Percentiles rank a stretch among this genome's conserved stretches.
Conservation (phyloP, 331 rosid species). For the Saraca asoca region DNA sequence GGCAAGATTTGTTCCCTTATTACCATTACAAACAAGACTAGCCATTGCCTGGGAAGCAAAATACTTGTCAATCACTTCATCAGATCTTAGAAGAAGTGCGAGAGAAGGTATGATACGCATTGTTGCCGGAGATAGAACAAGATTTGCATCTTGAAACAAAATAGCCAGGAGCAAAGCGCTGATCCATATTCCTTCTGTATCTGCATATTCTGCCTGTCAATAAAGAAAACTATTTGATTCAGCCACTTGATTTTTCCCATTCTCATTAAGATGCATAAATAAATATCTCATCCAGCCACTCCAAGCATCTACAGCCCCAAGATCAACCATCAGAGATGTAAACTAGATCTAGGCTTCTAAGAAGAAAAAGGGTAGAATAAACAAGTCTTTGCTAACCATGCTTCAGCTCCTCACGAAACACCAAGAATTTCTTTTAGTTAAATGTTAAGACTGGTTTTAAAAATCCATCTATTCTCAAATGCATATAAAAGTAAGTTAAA, state of each 20-base stretch:
- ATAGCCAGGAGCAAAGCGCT: constrained; percentile 78
- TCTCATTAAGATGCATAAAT: constrained; percentile 24
- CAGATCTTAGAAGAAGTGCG: constrained; percentile 77
- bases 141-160: constrained; percentile 77
- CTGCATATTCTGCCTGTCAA: constrained; percentile 86
- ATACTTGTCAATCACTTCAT: constrained; percentile 76
- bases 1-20: constrained; percentile 75
- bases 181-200: constrained; percentile 88
- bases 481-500: constrained; percentile 6
- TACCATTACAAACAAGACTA: constrained; percentile 81
- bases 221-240: constrained; percentile 31
- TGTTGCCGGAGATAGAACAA: constrained; percentile 61
- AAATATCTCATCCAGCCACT: constrained; percentile 17
- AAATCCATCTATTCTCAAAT: constrained; percentile 22
- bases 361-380: not conserved
- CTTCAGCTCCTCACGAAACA: constrained; percentile 25
- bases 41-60: constrained; percentile 97
- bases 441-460: constrained; percentile 20
- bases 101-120: constrained; percentile 79
- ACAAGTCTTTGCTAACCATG: constrained; percentile 25
- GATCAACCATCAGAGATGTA: constrained; percentile 21
- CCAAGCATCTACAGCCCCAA: constrained; percentile 14
- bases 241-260: constrained; percentile 36
- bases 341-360: constrained; percentile 22
- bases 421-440: not conserved